These are phyloP conservation scores for Tetrapisispora iriomotensis DNA, from an alignment of 805 yeast species.

Conservation along the genomic window DNA sequence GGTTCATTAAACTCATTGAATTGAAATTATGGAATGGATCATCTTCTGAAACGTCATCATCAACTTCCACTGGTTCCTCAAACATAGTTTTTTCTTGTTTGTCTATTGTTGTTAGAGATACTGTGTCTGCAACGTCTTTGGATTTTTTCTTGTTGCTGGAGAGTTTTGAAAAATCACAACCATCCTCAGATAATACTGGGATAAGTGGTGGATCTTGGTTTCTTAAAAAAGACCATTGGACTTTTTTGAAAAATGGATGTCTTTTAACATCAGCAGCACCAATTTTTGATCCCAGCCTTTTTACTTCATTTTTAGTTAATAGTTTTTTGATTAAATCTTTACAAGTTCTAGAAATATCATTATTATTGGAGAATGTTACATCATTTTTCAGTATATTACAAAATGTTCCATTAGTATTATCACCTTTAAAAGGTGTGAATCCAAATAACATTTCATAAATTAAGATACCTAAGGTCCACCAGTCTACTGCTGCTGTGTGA, in stretches of 20 bases:
- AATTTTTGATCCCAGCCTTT: constrained; percentile 79
- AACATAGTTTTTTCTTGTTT: constrained; percentile 24
- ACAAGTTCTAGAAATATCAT: constrained; percentile 62
- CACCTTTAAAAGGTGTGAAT: constrained; percentile 92
- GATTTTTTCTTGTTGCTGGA: constrained; percentile 18
- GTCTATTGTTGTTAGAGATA: constrained; percentile 16
- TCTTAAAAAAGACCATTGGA: constrained; percentile 91
- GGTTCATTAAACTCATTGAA: constrained; percentile 77
- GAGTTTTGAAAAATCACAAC: constrained; percentile 39
- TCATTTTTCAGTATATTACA: constrained; percentile 79
- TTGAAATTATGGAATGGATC: constrained; percentile 84
- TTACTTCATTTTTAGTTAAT: constrained; percentile 78
- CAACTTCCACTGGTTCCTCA: constrained; percentile 27
- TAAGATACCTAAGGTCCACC: constrained; percentile 98
- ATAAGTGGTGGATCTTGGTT: constrained; percentile 94
- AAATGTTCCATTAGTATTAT: constrained; percentile 80
- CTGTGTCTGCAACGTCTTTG: constrained; percentile 11
- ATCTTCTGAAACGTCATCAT: constrained; percentile 30
- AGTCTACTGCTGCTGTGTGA: constrained; percentile 95
- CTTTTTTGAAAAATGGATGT: constrained; percentile 82
- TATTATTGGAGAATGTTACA: constrained; percentile 64
- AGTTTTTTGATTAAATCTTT: constrained; percentile 71
- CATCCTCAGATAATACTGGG: constrained; percentile 58
- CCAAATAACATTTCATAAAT: constrained; percentile 93
- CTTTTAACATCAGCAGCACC: constrained; percentile 94